Conservation (phyloP, 2,329 filamentous ascomycete genomes). For the Clonostachys rosea region DNA sequence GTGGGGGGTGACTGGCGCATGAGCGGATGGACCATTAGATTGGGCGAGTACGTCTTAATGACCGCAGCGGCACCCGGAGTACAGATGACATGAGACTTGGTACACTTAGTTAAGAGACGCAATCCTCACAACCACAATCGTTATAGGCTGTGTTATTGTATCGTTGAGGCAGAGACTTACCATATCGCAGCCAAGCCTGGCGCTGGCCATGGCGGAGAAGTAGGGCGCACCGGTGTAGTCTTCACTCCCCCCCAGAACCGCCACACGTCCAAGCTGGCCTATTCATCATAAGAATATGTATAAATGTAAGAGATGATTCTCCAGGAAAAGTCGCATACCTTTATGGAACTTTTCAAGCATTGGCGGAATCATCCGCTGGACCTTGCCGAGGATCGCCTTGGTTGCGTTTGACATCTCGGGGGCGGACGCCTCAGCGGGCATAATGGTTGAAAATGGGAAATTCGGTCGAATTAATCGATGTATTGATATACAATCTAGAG, state of each 20-base stretch:
- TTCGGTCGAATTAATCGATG: too few species aligned
- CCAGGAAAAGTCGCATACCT: constrained; percentile 45
- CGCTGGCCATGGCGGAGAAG: constrained; percentile 96
- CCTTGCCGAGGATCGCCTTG: constrained; percentile 71
- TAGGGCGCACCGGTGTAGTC: constrained; percentile 98
- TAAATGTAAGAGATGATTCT: neutral
- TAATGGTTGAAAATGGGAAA: neutral
- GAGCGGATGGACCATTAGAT: constrained; percentile 96
- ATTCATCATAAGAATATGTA: constrained; percentile 1
- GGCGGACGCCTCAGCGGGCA: constrained; percentile 1
- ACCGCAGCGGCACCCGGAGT: constrained; percentile 81
- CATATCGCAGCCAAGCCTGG: constrained; percentile 85
- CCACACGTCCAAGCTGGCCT: constrained; percentile 91
- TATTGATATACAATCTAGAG: too few species aligned
- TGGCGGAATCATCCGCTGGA: constrained; percentile 86
- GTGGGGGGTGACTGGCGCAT: constrained; percentile 67
- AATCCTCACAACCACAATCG: constrained; percentile 2
- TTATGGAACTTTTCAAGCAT: constrained; percentile 97
- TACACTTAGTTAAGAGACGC: neutral
- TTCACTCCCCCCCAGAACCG: constrained; percentile 89
- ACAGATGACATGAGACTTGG: constrained; percentile 88
- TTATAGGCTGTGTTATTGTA: neutral
- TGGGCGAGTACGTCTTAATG: constrained; percentile 97
- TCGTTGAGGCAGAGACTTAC: constrained; percentile 35
- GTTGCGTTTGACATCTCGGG: constrained; percentile 63